These are phyloP conservation scores for Marchantia polymorpha DNA, from an alignment of 225 moss, liverwort and hornwort genomes.

Conservation along the genomic window DNA sequence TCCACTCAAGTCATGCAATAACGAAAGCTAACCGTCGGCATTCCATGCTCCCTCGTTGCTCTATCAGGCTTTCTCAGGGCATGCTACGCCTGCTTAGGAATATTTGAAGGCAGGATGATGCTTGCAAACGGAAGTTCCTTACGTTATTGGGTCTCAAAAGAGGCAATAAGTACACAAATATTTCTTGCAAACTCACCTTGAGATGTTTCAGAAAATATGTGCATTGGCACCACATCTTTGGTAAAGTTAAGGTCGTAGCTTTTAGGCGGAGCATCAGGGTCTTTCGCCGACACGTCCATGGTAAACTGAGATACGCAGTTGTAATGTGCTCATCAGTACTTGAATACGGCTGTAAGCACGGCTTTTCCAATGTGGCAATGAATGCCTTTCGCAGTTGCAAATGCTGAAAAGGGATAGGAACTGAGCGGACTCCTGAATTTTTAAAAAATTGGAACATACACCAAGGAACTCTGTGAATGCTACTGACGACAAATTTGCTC, in stretches of 20 bases:
- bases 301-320: conserved; percentile 53
- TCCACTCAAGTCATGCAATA: conserved; percentile 51
- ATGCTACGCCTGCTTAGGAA: background rate
- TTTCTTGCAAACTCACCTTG: conserved; percentile 51
- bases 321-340: background rate
- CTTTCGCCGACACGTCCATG: conserved; percentile 71
- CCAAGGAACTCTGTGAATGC: too few relatives aligned
- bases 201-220: conserved; percentile 81
- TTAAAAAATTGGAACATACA: too few relatives aligned
- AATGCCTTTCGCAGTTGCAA: background rate
- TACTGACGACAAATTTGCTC: background rate
- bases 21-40: conserved; percentile 16
- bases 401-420: too few relatives aligned
- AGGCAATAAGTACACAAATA: background rate
- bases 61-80: background rate
- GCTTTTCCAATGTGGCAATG: background rate
- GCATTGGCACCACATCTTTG: conserved; percentile 94
- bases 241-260: conserved; percentile 70
- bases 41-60: background rate
- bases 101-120: background rate
- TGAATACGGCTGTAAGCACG: background rate
- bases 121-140: background rate
- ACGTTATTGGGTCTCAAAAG: background rate
- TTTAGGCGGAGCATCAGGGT: conserved; percentile 65
- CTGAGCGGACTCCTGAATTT: too few relatives aligned